Conservation (phyloP, 2,329 filamentous ascomycete species). For the Cercospora sp. region DNA sequence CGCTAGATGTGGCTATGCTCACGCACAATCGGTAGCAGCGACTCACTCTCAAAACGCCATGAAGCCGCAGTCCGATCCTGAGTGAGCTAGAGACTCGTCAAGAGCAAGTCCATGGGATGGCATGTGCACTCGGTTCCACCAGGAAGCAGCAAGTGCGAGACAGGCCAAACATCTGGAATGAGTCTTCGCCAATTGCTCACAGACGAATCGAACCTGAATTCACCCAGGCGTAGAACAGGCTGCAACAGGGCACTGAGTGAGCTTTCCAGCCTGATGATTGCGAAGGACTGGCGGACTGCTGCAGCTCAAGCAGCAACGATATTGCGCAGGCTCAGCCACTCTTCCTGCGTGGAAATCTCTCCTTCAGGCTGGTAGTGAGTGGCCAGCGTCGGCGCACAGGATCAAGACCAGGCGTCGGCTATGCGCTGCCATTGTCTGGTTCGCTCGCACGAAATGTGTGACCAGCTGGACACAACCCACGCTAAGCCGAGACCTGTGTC, state of each 20-base stretch:
- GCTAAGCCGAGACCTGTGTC: neutral
- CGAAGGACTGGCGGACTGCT: neutral
- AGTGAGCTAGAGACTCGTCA: neutral
- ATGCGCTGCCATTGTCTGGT: neutral
- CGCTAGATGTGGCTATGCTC: neutral
- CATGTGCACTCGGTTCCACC: neutral
- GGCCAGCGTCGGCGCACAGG: neutral
- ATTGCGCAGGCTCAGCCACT: neutral
- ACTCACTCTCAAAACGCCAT: neutral
- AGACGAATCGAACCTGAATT: neutral
- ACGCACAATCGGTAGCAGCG: neutral
- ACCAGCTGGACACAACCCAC: neutral
- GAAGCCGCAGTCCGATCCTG: neutral
- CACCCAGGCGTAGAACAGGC: neutral
- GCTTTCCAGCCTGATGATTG: neutral
- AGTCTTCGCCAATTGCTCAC: neutral
- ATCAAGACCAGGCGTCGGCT: neutral
- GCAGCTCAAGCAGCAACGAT: neutral
- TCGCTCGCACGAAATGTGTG: neutral
- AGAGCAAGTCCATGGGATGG: neutral
- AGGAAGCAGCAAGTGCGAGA: neutral
- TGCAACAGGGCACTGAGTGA: neutral
- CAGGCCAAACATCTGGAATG: neutral
- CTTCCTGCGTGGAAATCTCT: neutral
- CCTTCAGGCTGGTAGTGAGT: too few species aligned